phyloP scores from a whole-genome alignment of 2,329 filamentous ascomycete species.

The Fusarium graminum region DNA sequence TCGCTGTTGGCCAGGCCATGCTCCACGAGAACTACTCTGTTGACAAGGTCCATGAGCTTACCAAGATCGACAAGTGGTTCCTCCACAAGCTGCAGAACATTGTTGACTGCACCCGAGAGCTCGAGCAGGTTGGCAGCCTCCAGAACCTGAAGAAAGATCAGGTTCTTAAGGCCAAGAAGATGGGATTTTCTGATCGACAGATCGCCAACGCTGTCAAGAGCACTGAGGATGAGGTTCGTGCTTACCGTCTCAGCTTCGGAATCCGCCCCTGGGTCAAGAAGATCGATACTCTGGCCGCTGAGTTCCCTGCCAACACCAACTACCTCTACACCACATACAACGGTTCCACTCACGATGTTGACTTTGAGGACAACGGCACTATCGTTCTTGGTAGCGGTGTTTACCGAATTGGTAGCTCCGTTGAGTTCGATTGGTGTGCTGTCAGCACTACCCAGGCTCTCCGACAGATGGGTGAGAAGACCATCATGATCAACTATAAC shows the following conservation, averaged over 20 bases:
- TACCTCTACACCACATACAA: conserved; percentile 99
- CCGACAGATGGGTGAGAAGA: conserved; percentile 91
- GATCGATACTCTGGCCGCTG: conserved; percentile 96
- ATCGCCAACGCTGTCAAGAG: conserved; percentile 88
- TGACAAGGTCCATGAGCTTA: conserved; percentile 90
- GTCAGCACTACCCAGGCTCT: conserved; percentile 89
- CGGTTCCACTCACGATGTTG: conserved; percentile 91
- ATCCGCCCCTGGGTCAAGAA: conserved; percentile 98
- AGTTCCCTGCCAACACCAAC: conserved; percentile 95
- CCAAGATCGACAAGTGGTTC: conserved; percentile 99
- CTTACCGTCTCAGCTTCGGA: conserved; percentile 84
- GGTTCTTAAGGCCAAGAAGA: conserved; percentile 92
- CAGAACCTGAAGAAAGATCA: conserved; percentile 89
- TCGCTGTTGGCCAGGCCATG: conserved; percentile 98
- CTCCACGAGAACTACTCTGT: conserved; percentile 96
- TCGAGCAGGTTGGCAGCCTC: conserved; percentile 86
- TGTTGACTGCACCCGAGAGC: conserved; percentile 87
- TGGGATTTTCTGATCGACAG: conserved; percentile 97
- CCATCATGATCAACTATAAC: conserved; percentile 95
- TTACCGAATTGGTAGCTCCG: conserved; percentile 96
- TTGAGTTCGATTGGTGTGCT: conserved; percentile 99
- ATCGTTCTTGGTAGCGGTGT: conserved; percentile 94
- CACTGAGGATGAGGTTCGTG: conserved; percentile 90
- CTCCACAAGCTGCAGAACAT: conserved; percentile 98
- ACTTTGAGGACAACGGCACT: conserved; percentile 91